Base-by-base conservation (phyloP, 139 green algal species). In the Chlorella vulgaris region DNA sequence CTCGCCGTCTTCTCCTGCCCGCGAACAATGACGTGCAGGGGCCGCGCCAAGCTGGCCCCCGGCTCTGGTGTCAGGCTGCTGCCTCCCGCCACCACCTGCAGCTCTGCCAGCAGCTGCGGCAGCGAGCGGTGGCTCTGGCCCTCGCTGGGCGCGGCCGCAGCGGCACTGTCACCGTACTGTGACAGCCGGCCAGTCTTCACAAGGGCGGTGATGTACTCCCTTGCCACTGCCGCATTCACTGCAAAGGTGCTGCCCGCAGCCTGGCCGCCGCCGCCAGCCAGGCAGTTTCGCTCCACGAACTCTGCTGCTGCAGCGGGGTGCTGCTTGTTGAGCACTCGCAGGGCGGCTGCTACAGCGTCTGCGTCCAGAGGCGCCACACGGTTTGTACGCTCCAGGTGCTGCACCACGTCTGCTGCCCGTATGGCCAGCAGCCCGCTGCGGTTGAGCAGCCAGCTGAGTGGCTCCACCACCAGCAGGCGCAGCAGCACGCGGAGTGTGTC, bases 181-280 rank as follows among this genome's bases (percentile, higher is more conserved):
- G 88, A 69, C 26, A 97, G 78, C 42, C 86, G 85, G 50, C 91
- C 91, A 29, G 88, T 94, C 15, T 81, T 62, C 19, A 96, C 91
- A 29, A 98, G 86, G 8, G 95, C 95, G 18, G 91, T 86, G 3
- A 98, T 69, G 87, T 98, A 98, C 89, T 98, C 95, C 1, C 88
- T 88, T 33, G 94, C 87, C 40, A 95, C 92, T 8, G 81, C 88
- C 2, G 88, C 78, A 76, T 86, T 96, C 42, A 84, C 75, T 0
- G 84, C 85, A 42, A 86, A 89, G 21, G 74, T 66, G 7, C 43
- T 29, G 38, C 74, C 29, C 19, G 66, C 66, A 35, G 42, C 80
- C 7, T 39, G 33, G 3, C 42, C 61, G 7, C 22, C 60, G 43
- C 60, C 60, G 10, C 65, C 31, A 26, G 28, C 29, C 21, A 85